Conservation (phyloP, 495 filamentous ascomycete genomes). For the Filosporella fistucella region DNA sequence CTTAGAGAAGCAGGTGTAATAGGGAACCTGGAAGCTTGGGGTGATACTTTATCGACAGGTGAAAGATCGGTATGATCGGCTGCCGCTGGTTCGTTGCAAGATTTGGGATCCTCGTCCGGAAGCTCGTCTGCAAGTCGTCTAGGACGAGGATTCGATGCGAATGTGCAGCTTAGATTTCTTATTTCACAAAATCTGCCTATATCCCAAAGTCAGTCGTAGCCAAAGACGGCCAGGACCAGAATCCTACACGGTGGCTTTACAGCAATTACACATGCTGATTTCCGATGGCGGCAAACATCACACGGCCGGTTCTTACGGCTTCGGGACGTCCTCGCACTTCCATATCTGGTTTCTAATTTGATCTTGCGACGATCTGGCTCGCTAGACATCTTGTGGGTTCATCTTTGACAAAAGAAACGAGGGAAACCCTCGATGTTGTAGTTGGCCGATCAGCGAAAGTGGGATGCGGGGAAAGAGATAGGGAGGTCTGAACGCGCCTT, state of each 20-base stretch:
- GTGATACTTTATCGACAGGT: conserved; percentile 1
- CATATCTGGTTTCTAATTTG: conserved; percentile 18
- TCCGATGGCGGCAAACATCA: conserved; percentile 20
- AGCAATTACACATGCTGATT: conserved; percentile 23
- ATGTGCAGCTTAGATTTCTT: conserved; percentile 15
- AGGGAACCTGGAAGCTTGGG: conserved; percentile 10
- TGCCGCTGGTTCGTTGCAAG: background rate
- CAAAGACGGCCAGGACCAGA: background rate
- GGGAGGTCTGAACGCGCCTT: no score
- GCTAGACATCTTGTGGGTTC: conserved; percentile 1
- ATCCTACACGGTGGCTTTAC: conserved; percentile 17
- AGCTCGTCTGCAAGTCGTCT: background rate
- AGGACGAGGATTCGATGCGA: conserved; percentile 6
- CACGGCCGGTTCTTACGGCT: conserved; percentile 23
- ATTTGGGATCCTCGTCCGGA: background rate
- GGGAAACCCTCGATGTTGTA: no score
- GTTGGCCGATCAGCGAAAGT: no score
- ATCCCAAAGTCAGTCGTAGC: background rate
- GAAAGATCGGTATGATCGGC: no score
- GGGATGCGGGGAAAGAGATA: no score
- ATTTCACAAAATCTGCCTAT: conserved; percentile 20
- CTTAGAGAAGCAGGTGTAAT: background rate
- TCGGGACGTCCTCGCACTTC: conserved; percentile 16
- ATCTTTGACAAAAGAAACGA: no score
- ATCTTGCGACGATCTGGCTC: conserved; percentile 6